Percentiles rank a stretch among this genome's conserved stretches.
Conservation (phyloP, 768 basidiomycete genomes). For the Rhodotorula diobovata region DNA sequence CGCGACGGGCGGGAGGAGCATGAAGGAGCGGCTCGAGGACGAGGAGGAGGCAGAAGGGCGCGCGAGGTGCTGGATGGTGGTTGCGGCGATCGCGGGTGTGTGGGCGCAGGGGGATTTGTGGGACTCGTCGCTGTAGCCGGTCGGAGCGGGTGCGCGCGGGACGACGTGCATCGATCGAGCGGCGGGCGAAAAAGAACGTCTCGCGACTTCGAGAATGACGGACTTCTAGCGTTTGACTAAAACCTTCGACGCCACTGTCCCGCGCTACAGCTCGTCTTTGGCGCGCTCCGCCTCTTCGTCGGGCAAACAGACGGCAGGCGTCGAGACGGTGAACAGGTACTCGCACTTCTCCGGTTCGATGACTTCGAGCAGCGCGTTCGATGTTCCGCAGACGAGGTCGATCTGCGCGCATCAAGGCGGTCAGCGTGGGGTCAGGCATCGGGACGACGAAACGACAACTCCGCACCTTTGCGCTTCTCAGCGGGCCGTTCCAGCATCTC, state of each 20-base stretch:
- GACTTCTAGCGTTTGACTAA: too few species aligned
- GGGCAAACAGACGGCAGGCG: constrained; percentile 38
- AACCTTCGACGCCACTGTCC: background rate
- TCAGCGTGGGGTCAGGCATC: constrained; percentile 2
- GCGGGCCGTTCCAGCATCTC: constrained; percentile 71
- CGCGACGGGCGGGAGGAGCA: constrained; percentile 13
- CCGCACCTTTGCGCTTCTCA: constrained; percentile 72
- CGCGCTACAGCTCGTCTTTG: constrained; percentile 32
- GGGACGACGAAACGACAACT: background rate
- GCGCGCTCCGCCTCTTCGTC: background rate
- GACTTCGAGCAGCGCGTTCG: constrained; percentile 72
- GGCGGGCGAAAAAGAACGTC: too few species aligned
- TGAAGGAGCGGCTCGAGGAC: constrained; percentile 49
- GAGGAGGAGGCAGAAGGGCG: constrained; percentile 28
- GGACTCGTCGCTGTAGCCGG: constrained; percentile 43
- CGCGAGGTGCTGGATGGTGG: constrained; percentile 67
- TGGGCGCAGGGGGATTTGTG: constrained; percentile 81
- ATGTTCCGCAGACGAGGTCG: constrained; percentile 73
- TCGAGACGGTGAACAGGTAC: constrained; percentile 40
- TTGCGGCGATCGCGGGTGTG: constrained; percentile 60
- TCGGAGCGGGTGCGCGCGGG: too few species aligned
- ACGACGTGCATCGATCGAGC: too few species aligned
- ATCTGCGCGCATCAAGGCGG: constrained; percentile 53
- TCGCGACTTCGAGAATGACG: too few species aligned
- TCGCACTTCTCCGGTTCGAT: constrained; percentile 87